These are phyloP conservation scores for Saturnispora diversa DNA, from an alignment of 805 yeast species.

Conservation along the genomic window DNA sequence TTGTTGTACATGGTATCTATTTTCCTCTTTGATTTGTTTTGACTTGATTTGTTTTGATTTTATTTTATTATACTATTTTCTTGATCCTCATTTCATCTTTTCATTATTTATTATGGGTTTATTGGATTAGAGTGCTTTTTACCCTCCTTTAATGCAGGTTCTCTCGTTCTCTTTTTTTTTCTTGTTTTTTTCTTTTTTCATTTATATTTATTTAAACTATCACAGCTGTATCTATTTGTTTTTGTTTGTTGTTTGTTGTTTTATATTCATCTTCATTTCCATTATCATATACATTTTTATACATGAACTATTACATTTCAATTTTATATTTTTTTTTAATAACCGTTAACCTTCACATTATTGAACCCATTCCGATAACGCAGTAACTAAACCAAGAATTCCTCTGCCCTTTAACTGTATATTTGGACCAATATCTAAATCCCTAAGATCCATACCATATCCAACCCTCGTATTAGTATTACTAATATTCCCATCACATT, in stretches of 20 bases:
- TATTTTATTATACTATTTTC: no score
- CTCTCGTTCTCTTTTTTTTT: no score
- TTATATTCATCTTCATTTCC: neutral
- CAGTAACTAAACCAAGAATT: slow-evolving; percentile 4
- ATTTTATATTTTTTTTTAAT: neutral
- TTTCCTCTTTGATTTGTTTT: no score
- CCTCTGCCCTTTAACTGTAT: slow-evolving; percentile 3
- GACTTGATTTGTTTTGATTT: no score
- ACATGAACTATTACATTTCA: neutral
- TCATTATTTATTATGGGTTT: no score
- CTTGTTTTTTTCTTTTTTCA: neutral
- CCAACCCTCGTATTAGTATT: neutral
- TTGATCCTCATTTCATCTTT: no score
- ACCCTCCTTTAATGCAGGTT: no score
- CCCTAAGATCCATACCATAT: slow-evolving; percentile 4
- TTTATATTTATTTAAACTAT: neutral
- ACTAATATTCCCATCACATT: neutral
- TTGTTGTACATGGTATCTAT: no score
- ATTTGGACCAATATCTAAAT: neutral
- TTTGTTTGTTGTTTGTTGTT: neutral
- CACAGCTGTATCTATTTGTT: neutral
- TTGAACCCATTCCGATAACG: slow-evolving; percentile 2
- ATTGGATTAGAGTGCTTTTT: no score
- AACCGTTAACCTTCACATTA: neutral
- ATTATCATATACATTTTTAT: neutral